phyloP scores from a whole-genome alignment of 1,284 basidiomycete species.

The Ustilago hordei region DNA sequence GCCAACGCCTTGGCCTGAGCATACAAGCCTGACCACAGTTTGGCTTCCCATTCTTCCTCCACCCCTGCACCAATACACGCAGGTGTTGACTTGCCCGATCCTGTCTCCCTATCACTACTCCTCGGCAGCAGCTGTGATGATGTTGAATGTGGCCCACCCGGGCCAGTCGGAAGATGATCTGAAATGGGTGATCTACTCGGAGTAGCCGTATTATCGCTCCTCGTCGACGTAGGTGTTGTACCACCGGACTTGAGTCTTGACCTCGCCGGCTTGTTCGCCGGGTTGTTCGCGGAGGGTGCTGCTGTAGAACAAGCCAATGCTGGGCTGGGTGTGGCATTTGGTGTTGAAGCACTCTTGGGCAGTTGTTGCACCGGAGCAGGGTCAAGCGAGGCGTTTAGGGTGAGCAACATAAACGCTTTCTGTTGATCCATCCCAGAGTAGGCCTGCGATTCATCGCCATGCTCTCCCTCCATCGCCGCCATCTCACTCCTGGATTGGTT shows the following conservation, averaged over 20 bases:
- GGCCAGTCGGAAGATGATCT: slow-evolving; percentile 25
- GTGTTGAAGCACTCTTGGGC: slow-evolving; percentile 6
- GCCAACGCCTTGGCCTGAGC: slow-evolving; percentile 45
- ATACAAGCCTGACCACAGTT: slow-evolving; percentile 36
- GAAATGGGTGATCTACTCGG: slow-evolving; percentile 37
- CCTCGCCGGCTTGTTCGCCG: slow-evolving; percentile 18
- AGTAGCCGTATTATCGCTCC: slow-evolving; percentile 26
- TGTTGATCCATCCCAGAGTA: slow-evolving; percentile 6
- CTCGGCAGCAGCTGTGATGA: neutral
- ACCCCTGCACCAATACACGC: neutral
- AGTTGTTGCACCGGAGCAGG: neutral
- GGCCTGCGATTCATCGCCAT: slow-evolving; percentile 3
- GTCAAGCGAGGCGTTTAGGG: slow-evolving; percentile 31
- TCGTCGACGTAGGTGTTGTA: slow-evolving; percentile 29
- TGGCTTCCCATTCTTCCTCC: slow-evolving; percentile 22
- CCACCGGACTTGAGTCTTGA: slow-evolving; percentile 38
- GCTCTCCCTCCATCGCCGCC: slow-evolving; percentile 8
- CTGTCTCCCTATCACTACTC: neutral
- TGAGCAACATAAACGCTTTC: slow-evolving; percentile 48
- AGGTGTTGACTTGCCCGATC: neutral
- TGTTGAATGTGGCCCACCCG: neutral
- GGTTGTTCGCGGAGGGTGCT: slow-evolving; percentile 26
- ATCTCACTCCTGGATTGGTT: slow-evolving; percentile 22
- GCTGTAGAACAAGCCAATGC: slow-evolving; percentile 26
- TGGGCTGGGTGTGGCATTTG: slow-evolving; percentile 1